phyloP scores from a whole-genome alignment of 768 basidiomycete species.

The Boletus rex-veris region DNA sequence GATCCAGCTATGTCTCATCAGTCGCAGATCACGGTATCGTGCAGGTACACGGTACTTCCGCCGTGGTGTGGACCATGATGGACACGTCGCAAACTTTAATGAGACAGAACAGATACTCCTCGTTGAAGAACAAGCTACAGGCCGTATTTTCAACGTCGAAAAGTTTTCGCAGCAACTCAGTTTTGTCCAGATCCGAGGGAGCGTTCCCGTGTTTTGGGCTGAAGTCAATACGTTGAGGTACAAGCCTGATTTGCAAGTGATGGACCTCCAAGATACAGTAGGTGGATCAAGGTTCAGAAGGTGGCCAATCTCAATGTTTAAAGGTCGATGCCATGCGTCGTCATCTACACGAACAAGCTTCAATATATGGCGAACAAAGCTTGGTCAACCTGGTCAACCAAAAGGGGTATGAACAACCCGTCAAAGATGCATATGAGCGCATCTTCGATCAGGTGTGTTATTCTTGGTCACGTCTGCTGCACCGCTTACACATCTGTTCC shows the following conservation, averaged over 20 bases:
- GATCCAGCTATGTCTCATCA: conserved; percentile 83
- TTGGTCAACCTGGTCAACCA: conserved; percentile 93
- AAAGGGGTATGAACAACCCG: conserved; percentile 85
- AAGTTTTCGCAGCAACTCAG: conserved; percentile 64
- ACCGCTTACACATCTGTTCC: background rate
- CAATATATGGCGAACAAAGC: conserved; percentile 71
- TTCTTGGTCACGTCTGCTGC: background rate
- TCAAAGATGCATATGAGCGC: conserved; percentile 94
- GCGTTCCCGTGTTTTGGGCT: conserved; percentile 93
- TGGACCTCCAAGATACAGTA: conserved; percentile 89
- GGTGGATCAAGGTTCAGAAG: conserved; percentile 23
- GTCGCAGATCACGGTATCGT: conserved; percentile 88
- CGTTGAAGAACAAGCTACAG: conserved; percentile 55
- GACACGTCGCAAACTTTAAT: conserved; percentile 95
- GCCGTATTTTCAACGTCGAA: conserved; percentile 39
- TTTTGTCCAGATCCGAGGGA: conserved; percentile 92
- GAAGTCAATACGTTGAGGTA: conserved; percentile 95
- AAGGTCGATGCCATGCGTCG: conserved; percentile 67
- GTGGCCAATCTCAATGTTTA: background rate
- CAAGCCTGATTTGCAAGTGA: conserved; percentile 93
- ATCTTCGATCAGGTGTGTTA: conserved; percentile 57
- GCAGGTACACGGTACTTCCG: conserved; percentile 98
- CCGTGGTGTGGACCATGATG: conserved; percentile 84
- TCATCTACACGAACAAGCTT: conserved; percentile 73
- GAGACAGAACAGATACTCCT: conserved; percentile 95